These are phyloP conservation scores for Cryptococcus sp. DNA, from an alignment of 1,284 basidiomycete species.

Conservation along the genomic window DNA sequence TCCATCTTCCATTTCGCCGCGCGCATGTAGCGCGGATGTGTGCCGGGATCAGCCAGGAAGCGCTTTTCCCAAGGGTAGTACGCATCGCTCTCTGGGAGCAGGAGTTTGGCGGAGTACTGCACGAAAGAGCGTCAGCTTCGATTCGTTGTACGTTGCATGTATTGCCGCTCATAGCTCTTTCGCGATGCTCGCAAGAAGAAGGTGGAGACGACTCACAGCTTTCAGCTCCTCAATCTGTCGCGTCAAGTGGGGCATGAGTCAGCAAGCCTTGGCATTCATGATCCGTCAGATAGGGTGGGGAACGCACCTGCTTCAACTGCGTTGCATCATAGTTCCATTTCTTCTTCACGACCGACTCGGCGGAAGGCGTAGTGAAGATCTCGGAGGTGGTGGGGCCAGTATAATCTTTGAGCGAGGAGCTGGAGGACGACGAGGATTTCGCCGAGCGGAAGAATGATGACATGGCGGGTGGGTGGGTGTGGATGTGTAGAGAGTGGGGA, in stretches of 20 bases:
- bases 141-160: too few relatives aligned
- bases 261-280: not conserved
- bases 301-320: slow-evolving; percentile 57
- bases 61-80: slow-evolving; percentile 74
- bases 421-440: slow-evolving; percentile 35
- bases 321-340: slow-evolving; percentile 67
- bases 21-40: slow-evolving; percentile 76
- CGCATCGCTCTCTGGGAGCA: slow-evolving; percentile 66
- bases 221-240: slow-evolving; percentile 62
- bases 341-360: slow-evolving; percentile 56
- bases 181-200: not conserved
- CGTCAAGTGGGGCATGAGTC: not conserved
- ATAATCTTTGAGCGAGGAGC: slow-evolving; percentile 17
- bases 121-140: not conserved
- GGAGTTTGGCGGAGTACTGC: slow-evolving; percentile 66
- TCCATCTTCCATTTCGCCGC: slow-evolving; percentile 78
- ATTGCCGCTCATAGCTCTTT: not conserved
- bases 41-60: slow-evolving; percentile 73
- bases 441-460: slow-evolving; percentile 21
- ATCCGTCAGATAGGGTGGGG: not conserved
- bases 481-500: not conserved
- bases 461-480: slow-evolving; percentile 15
- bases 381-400: slow-evolving; percentile 25
- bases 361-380: slow-evolving; percentile 57
- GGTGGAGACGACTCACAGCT: slow-evolving; percentile 57